Conservation (phyloP, 768 basidiomycete genomes). For the Cystofilobasidium macerans region DNA sequence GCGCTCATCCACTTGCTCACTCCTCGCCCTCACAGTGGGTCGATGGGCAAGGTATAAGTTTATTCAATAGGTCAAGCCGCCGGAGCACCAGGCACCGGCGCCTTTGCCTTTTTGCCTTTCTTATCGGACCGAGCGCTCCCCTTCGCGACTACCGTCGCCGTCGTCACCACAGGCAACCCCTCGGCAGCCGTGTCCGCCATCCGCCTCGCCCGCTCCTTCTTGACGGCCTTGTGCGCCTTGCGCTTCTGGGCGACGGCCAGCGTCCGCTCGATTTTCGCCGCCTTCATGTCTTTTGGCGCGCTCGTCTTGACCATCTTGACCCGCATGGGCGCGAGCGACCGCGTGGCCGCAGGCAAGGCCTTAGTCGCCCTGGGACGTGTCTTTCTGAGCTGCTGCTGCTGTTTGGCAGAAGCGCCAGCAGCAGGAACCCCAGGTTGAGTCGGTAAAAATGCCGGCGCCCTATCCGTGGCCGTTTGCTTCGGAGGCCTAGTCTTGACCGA, state of each 20-base stretch:
- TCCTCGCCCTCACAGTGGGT: too few species aligned
- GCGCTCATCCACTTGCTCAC: too few species aligned
- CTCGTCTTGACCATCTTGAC: conserved; percentile 21
- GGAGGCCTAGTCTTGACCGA: neutral
- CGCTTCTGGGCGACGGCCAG: conserved; percentile 11
- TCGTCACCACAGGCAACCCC: neutral
- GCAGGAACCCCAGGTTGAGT: neutral
- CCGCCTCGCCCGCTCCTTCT: neutral
- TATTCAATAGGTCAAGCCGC: too few species aligned
- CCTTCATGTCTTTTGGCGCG: conserved; percentile 8
- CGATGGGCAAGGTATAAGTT: too few species aligned
- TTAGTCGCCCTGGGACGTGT: neutral
- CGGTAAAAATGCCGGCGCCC: neutral
- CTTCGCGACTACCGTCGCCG: neutral
- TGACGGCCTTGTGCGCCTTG: conserved; percentile 11
- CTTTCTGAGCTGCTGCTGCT: neutral
- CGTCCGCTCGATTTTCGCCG: neutral
- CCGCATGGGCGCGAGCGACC: conserved; percentile 1
- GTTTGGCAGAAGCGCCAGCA: neutral
- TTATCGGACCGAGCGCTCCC: too few species aligned
- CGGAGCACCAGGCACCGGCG: too few species aligned
- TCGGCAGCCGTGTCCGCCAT: neutral
- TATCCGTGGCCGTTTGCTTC: neutral
- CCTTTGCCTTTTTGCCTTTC: too few species aligned
- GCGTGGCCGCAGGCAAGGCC: neutral